Conservation (phyloP, 176 grass and related monocot genomes). For the Rhynchospora tenuis region DNA sequence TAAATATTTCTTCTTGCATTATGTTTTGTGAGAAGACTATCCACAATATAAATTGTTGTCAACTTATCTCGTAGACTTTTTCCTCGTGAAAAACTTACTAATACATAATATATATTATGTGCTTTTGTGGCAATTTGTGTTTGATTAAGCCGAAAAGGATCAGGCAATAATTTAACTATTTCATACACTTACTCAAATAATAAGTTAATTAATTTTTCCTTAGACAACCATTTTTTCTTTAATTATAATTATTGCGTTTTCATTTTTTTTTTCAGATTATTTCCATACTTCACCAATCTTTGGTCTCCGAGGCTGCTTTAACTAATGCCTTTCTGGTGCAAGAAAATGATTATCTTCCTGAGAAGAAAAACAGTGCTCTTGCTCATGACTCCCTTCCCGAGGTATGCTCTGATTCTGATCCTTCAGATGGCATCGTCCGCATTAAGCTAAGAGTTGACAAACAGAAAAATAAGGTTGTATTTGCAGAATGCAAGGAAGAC, state of each 20-base stretch:
- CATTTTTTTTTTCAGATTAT: background rate
- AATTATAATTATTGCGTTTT: background rate
- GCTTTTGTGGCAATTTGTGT: no score
- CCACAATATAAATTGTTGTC: no score
- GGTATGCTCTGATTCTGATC: background rate
- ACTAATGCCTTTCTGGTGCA: conserved; percentile 10
- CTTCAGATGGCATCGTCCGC: background rate
- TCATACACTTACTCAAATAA: no score
- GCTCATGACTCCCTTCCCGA: background rate
- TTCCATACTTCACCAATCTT: background rate
- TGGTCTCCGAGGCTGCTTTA: background rate
- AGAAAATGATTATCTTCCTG: background rate
- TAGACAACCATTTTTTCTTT: background rate
- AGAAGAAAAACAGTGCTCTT: background rate
- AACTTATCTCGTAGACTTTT: no score
- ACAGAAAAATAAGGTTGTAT: conserved; percentile 14
- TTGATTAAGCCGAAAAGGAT: no score
- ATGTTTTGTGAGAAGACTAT: no score
- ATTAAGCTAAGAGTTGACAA: conserved; percentile 23
- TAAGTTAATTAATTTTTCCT: background rate
- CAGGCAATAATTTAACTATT: no score
- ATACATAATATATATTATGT: no score
- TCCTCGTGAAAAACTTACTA: no score
- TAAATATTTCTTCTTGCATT: no score
- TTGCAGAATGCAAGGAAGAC: conserved; percentile 15